A percentile compares a stretch with the other conserved stretches of the same genome.
These are phyloP conservation scores for Zymoseptoria brevis DNA, from an alignment of 2,329 filamentous ascomycete genomes.

Conservation along the genomic window DNA sequence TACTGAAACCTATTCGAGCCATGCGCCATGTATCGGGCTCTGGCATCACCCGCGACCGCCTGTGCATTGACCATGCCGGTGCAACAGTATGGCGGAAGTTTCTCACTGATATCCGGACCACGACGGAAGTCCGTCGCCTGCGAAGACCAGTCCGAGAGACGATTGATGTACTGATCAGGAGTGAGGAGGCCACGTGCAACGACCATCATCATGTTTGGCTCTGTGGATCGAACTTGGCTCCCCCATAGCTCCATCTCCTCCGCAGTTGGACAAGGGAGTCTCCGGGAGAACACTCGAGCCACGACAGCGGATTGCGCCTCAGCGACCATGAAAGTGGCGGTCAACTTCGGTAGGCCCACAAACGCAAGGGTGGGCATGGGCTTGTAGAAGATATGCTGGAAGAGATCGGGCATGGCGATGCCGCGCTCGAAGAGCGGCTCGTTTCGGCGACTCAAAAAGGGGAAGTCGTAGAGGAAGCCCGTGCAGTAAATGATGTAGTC, in stretches of 20 bases:
- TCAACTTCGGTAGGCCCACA: constrained; percentile 5
- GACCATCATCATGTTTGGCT: not conserved
- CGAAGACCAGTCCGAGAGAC: not conserved
- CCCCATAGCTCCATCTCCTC: not conserved
- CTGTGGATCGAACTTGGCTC: not conserved
- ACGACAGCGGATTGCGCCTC: constrained; percentile 10
- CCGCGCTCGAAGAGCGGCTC: constrained; percentile 1
- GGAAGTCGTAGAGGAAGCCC: constrained; percentile 8
- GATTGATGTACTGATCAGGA: constrained; percentile 6
- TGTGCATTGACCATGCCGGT: constrained; percentile 4
- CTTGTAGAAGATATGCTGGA: constrained; percentile 8
- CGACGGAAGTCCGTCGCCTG: not conserved
- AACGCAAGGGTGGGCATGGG: constrained; percentile 4
- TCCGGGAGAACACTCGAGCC: constrained; percentile 1
- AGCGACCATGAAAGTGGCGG: constrained; percentile 7
- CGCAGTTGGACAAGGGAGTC: not conserved
- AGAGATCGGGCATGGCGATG: constrained; percentile 1
- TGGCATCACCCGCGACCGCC: not conserved
- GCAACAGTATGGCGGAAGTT: constrained; percentile 10
- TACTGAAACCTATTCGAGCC: not conserved
- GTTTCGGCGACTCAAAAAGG: constrained; percentile 1
- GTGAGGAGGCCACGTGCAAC: not conserved
- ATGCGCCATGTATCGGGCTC: not conserved
- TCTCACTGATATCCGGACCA: not conserved
- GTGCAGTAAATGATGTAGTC: constrained; percentile 11